Conservation (phyloP, 352 stramenopile genomes). For the Blastocystis sp. region DNA sequence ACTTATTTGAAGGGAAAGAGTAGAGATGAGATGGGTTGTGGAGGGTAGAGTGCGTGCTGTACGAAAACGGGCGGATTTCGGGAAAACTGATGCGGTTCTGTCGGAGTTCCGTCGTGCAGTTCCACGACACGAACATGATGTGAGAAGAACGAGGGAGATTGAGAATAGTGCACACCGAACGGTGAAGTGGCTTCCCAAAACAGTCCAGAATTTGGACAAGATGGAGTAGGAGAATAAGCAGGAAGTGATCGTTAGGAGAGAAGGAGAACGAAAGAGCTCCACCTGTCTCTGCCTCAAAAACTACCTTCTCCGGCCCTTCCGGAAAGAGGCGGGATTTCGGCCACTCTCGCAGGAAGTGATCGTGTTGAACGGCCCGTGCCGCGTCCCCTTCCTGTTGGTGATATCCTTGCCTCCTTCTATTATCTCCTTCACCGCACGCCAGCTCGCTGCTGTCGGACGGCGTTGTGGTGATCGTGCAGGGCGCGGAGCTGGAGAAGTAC, state of each 20-base stretch:
- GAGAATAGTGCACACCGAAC: neutral
- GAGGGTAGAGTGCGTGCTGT: neutral
- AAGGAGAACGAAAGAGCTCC: neutral
- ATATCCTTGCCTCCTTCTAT: neutral
- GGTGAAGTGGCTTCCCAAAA: neutral
- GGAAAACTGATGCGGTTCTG: neutral
- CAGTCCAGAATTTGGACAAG: neutral
- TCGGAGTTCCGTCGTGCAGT: neutral
- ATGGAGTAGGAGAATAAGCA: neutral
- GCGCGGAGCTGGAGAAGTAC: neutral
- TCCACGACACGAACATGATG: neutral
- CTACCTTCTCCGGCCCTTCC: neutral
- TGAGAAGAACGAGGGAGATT: neutral
- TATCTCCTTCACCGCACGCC: neutral
- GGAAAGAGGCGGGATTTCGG: neutral
- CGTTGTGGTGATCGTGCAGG: neutral
- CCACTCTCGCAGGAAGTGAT: neutral
- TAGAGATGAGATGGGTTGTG: neutral
- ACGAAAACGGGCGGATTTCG: neutral
- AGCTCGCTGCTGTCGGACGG: neutral
- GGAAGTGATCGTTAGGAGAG: neutral
- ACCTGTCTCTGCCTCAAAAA: neutral
- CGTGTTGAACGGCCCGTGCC: neutral
- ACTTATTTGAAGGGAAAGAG: neutral
- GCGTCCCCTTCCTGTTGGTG: neutral